A percentile compares a stretch with the other conserved stretches of the same genome.
These are phyloP conservation scores for Gossypium gossypioides DNA, from an alignment of 441 rosid genomes.

Conservation along the genomic window DNA sequence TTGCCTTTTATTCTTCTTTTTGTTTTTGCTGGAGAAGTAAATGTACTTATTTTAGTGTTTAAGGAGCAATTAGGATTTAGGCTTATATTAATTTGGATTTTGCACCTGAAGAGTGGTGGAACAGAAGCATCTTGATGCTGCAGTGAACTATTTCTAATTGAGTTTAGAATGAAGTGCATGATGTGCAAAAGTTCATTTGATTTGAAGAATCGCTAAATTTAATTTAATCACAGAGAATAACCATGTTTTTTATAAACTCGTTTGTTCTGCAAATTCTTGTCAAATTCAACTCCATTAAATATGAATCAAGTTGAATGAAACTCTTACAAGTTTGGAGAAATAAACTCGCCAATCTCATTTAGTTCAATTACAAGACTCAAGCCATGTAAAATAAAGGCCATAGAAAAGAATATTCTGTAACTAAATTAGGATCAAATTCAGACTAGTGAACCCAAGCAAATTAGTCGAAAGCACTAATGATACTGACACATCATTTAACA, in stretches of 20 bases:
- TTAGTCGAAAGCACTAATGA: background rate
- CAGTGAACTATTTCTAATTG: background rate
- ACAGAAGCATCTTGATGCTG: constrained; percentile 1
- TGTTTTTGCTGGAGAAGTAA: background rate
- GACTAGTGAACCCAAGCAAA: background rate
- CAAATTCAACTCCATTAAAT: background rate
- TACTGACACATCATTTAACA: background rate
- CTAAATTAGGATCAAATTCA: background rate
- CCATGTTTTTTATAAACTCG: background rate
- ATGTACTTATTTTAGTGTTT: background rate
- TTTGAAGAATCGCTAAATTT: background rate
- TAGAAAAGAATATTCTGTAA: background rate
- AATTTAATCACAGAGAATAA: background rate
- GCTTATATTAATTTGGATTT: background rate
- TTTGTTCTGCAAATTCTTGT: background rate
- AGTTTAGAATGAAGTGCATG: background rate
- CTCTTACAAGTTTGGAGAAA: background rate
- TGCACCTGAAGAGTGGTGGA: background rate
- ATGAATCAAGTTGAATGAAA: background rate
- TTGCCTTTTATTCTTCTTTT: background rate
- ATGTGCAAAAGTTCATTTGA: background rate
- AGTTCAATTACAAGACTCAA: background rate
- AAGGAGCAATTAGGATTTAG: background rate
- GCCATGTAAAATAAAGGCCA: background rate
- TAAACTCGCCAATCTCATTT: background rate